Evolutionary conservation across 768 basidiomycete species (phyloP), one percentile per base, ranked within the genome.

Genomic region (Auricularia sp.): DNA sequence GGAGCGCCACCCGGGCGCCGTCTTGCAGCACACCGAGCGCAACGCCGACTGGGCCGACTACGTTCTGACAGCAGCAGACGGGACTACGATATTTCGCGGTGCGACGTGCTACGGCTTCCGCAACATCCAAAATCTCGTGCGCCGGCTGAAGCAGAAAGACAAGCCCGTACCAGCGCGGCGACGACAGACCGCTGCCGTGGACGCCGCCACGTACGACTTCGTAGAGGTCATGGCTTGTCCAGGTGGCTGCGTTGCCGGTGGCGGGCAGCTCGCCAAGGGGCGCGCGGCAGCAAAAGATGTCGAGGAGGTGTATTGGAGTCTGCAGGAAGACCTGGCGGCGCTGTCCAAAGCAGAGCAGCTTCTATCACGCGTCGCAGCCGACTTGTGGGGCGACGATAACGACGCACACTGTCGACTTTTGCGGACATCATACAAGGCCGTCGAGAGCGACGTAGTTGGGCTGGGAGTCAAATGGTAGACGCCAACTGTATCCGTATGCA

Each of bases 191-290:
- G 70, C 47, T 3, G 43, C 61, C 6, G 72, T 69, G 56, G 77
- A 74, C 11, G 71, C 71, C 47, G 80, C 73, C 66, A 77, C 80
- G 53, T 92, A 92, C 72, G 93, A 96, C 76, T 97, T 93, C 74
- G 87, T 96, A 47, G 94, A 97, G 72, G 93, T 99, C 67, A 98
- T 99, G 97, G 97, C 97, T 39, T 99, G 97, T 77, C 97, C 97
- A 0, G 87, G 89, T 0, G 97, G 97, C 18, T 98, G 97, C 74
- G 92, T 97, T 51, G 98, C 98, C 72, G 97, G 97, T 7, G 97
- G 96, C 23, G 97, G 97, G 4, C 97, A 98, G 78, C 74, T 88
- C 63, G 62, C 67, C 62, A 64, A 64, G 35, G 62, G 60, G 16
- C 34, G 21, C 34, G 35, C 62, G 11, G 62, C 62, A 11, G 65